Percentiles rank a stretch among this genome's conserved stretches.
These are phyloP conservation scores for Camellia japonica DNA, from an alignment of 148 eudicot species.

Conservation along the genomic window DNA sequence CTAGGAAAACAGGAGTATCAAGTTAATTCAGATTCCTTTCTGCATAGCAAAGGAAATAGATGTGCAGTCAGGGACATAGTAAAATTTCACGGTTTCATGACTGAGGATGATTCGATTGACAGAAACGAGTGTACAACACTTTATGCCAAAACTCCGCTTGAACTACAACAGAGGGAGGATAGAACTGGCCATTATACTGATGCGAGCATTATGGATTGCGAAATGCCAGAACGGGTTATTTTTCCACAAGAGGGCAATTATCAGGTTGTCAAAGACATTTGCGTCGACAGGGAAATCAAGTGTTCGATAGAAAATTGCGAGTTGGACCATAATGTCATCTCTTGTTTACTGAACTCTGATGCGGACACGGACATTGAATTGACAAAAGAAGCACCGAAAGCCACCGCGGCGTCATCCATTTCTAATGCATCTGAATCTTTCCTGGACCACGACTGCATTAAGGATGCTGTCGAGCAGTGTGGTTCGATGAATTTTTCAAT, in stretches of 20 bases:
- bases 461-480: neutral
- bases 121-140: neutral
- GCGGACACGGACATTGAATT: neutral
- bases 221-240: neutral
- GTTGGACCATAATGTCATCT: slow-evolving; percentile 16
- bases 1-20: neutral
- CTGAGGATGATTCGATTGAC: neutral
- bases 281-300: slow-evolving; percentile 11
- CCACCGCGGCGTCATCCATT: neutral
- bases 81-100: neutral
- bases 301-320: slow-evolving; percentile 23
- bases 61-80: neutral
- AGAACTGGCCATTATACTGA: neutral
- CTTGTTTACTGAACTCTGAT: slow-evolving; percentile 15
- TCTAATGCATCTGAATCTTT: neutral
- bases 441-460: neutral
- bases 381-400: slow-evolving; percentile 3
- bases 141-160: neutral
- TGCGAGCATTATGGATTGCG: neutral
- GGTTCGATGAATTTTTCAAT: neutral
- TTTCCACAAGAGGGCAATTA: slow-evolving; percentile 5
- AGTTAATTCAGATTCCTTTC: slow-evolving; percentile 7
- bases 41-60: neutral
- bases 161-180: neutral
- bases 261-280: slow-evolving; percentile 14